These are phyloP conservation scores for Chaetomium fimeti DNA, from an alignment of 495 filamentous ascomycete species.

Conservation along the genomic window DNA sequence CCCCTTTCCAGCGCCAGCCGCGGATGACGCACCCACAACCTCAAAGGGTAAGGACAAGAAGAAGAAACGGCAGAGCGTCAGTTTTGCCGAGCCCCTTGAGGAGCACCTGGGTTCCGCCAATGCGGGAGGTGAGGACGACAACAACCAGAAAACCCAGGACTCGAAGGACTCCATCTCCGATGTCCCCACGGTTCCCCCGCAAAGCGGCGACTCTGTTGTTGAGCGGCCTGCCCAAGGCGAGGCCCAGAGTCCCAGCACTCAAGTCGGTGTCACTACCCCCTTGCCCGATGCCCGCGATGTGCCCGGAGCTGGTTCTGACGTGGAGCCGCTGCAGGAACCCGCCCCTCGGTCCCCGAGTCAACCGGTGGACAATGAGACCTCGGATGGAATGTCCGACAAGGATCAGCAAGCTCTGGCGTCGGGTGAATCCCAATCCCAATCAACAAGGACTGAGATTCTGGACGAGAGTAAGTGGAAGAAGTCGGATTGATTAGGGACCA, in stretches of 20 bases:
- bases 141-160: constrained; percentile 21
- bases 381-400: not conserved
- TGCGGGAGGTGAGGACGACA: constrained; percentile 31
- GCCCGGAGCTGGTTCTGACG: constrained; percentile 22
- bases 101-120: constrained; percentile 22
- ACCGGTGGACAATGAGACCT: constrained; percentile 6
- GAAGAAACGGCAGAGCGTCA: constrained; percentile 43
- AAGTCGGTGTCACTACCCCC: constrained; percentile 24
- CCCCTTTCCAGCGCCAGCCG: constrained; percentile 2
- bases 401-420: not conserved
- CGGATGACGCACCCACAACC: constrained; percentile 12
- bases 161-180: constrained; percentile 23
- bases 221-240: constrained; percentile 15
- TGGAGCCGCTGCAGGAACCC: constrained; percentile 21
- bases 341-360: constrained; percentile 11
- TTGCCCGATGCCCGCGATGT: constrained; percentile 20
- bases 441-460: not conserved
- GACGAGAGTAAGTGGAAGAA: constrained; percentile 11
- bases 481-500: not conserved
- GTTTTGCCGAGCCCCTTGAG: constrained; percentile 32
- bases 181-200: constrained; percentile 16
- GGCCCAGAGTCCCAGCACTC: constrained; percentile 16
- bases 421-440: not conserved
- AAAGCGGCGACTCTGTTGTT: constrained; percentile 15
- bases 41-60: constrained; percentile 28